Base-by-base conservation (phyloP, 78 protist species). In the Diacronema lutheri region DNA sequence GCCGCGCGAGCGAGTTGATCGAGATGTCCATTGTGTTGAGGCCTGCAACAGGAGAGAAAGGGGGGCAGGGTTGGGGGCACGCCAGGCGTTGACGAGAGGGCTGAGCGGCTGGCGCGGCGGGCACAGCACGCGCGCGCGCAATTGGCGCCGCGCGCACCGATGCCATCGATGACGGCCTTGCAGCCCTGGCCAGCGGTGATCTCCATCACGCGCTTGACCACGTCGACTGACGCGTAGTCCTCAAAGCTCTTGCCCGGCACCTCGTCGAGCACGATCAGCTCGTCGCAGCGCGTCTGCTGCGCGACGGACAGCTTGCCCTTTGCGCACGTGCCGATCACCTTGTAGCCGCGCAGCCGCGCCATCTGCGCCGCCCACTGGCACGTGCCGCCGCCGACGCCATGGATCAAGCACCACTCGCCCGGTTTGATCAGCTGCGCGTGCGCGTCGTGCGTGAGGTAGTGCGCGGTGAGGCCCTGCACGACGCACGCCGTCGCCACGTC, bases 311-410 rank as follows among this genome's bases (percentile, higher is more conserved):
- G 65, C 86, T 81, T 81, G 44, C 62, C 41, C 77, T 62, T 33
- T 19, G 86, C 19, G 64, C 19, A 9, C 29, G 86, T 81, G 58
- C 86, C 86, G n/a, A 81, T 81, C 46, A 81, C 86, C 86, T 81
- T 81, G 86, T 81, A 81, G 16, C 86, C 86, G 66, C 33, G 14
- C 33, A 64, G 29, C 86, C 46, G 65, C 25, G 86, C 86, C 86
- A 81, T 81, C 86, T 80, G 85, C 20, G 86, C 86, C 14, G 86
- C 86, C 86, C 86, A 81, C 77, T 81, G 86, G 86, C 86, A 81
- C n/a, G 86, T 81, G 77, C 86, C 86, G 3, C 86, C 86, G 56
- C 69, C 86, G 16, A 81, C 86, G 77, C 86, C 86, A 20, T 81
- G 86, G 77, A 81, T 81, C 33, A 81, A 65, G 56, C 29, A 31